These are phyloP conservation scores for Raphanus raphanistrum DNA, from an alignment of 345 rosid species.

Conservation along the genomic window DNA sequence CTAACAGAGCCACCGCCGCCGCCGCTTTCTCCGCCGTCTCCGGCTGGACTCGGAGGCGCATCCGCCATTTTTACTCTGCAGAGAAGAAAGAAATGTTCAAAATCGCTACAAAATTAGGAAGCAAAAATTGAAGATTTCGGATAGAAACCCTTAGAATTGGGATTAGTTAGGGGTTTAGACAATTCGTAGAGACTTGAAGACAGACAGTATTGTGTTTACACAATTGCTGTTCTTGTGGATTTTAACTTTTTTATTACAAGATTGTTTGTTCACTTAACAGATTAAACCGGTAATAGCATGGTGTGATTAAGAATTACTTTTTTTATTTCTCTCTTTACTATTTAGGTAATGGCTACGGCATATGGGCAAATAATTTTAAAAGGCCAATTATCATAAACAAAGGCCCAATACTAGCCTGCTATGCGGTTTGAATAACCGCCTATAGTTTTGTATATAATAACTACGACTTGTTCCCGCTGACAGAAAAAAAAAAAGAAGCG, in stretches of 20 bases:
- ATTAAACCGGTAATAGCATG: background rate
- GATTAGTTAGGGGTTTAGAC: background rate
- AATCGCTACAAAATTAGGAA: background rate
- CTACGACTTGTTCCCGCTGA: background rate
- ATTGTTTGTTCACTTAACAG: background rate
- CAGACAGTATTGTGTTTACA: background rate
- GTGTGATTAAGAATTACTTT: background rate
- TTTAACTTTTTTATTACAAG: background rate
- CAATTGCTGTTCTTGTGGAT: background rate
- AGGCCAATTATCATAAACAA: background rate
- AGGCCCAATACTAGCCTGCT: background rate
- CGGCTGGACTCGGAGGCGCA: slow-evolving; percentile 61
- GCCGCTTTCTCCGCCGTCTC: slow-evolving; percentile 70
- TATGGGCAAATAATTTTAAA: background rate
- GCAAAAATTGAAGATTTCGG: background rate
- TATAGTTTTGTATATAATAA: background rate
- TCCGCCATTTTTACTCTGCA: slow-evolving; percentile 49
- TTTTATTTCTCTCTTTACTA: background rate
- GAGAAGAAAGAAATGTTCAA: background rate
- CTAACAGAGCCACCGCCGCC: slow-evolving; percentile 64
- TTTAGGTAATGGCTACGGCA: background rate
- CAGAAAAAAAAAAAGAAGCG: background rate
- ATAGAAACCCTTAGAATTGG: slow-evolving; percentile 3
- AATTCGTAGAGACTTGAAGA: background rate
- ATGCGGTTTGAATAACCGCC: background rate